Evolutionary conservation across 169 alveolate species (phyloP), one percentile per base, ranked within the genome.

Genomic region (Plasmodium malariae): DNA sequence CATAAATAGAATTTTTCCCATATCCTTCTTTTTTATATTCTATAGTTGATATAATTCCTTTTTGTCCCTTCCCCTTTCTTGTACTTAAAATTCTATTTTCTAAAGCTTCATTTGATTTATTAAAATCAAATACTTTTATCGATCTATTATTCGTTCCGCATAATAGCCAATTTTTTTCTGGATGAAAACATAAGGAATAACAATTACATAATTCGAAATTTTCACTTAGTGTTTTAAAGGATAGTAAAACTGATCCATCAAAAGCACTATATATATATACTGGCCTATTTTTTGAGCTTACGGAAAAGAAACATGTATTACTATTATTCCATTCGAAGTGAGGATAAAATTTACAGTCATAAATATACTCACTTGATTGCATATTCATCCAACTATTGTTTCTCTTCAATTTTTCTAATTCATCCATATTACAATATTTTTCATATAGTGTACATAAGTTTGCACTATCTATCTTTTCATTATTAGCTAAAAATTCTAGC

Each of bases 321-420:
- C 17, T 43, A 11, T 80, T 37, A 43, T 21, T 65, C 90, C 90
- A 80, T 14, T 80, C 90, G 51, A 80, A 80, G 36, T 65, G 51
- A 2, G 90, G 90, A 70, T 80, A 80, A 80, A 80, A 80, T 34
- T 80, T 80, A 48, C 90, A 80, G 26, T 80, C 90, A 43, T 80
- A 80, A 1, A 80, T 51, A 67, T 80, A 83, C 21, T 68, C 90
- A 21, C 34, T 60, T 4, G 14, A 4, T 12, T 80, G 36, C 24
- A 80, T 51, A 70, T 45, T 34, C 37, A 80, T 24, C 90, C 90
- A 80, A 14, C 73, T 67, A 11, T 6, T 17, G 26, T 67, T 63
- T 40, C 85, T 67, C 67, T 54, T 67, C 26, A 11, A 34, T 40
- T 34, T 67, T 43, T 67, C 73, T 21, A 57, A 1, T 30, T 26